phyloP scores from a whole-genome alignment of 345 rosid genomes.

The Gossypium thurberi region DNA sequence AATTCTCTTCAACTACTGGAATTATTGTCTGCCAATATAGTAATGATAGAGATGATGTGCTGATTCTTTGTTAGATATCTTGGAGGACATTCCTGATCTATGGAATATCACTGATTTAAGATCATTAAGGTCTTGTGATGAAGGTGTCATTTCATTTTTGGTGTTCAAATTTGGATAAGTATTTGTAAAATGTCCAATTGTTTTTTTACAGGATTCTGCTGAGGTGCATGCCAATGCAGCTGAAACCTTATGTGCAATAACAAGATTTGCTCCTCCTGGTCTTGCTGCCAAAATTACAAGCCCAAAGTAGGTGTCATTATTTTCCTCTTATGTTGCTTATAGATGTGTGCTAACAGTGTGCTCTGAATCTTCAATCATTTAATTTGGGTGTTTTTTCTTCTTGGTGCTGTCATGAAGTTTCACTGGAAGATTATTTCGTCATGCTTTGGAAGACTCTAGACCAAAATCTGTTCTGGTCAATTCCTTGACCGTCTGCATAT shows the following conservation, averaged over 20 bases:
- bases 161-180: background rate
- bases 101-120: background rate
- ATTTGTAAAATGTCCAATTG: background rate
- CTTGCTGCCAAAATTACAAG: conserved; percentile 73
- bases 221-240: conserved; percentile 96
- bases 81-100: background rate
- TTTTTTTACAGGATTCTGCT: conserved; percentile 57
- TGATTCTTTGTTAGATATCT: background rate
- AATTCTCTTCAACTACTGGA: conserved; percentile 2
- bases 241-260: conserved; percentile 79
- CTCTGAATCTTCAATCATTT: conserved; percentile 6
- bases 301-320: conserved; percentile 45
- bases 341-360: background rate
- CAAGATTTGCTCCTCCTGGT: conserved; percentile 77
- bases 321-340: conserved; percentile 15
- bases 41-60: background rate
- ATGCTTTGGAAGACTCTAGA: conserved; percentile 77
- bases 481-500: conserved; percentile 81
- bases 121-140: background rate
- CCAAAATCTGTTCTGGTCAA: conserved; percentile 88
- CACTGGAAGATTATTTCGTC: conserved; percentile 67
- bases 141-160: background rate
- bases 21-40: background rate
- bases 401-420: conserved; percentile 43
- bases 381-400: conserved; percentile 3